These are phyloP conservation scores for Groenewaldozyma tartarivorans DNA, from an alignment of 805 yeast genomes.

Conservation along the genomic window DNA sequence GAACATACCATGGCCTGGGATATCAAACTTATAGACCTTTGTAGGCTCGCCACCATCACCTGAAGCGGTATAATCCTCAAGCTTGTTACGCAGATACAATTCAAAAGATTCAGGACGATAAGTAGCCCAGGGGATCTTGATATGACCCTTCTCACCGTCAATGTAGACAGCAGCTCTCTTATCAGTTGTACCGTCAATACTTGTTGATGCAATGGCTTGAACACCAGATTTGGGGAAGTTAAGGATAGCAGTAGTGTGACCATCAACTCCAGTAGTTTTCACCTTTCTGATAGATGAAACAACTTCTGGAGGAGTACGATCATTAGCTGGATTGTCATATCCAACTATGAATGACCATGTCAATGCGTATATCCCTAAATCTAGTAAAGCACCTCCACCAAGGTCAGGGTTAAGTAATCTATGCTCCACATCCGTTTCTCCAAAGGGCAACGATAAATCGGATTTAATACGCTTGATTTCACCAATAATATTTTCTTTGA, in stretches of 20 bases:
- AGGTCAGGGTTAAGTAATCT: conserved; percentile 36
- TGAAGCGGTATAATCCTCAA: conserved; percentile 1
- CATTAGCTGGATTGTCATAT: conserved; percentile 14
- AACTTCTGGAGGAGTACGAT: conserved; percentile 9
- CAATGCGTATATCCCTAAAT: conserved; percentile 44
- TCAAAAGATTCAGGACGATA: conserved; percentile 17
- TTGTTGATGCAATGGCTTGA: conserved; percentile 11
- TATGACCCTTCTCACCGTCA: conserved; percentile 12
- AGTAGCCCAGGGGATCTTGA: conserved; percentile 15
- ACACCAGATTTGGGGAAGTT: conserved; percentile 11
- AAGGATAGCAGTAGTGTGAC: conserved; percentile 9
- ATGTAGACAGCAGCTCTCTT: conserved; percentile 6
- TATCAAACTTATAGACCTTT: background rate
- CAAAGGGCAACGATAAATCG: conserved; percentile 23
- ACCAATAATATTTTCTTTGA: conserved; percentile 37
- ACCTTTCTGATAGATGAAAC: conserved; percentile 11
- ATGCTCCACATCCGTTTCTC: conserved; percentile 21
- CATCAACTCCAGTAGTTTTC: conserved; percentile 12
- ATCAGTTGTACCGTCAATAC: conserved; percentile 4
- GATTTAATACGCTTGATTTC: conserved; percentile 34
- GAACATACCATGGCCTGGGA: conserved; percentile 35
- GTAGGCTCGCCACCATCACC: conserved; percentile 1
- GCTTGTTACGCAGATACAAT: conserved; percentile 7
- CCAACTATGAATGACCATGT: conserved; percentile 28
- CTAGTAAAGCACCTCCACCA: conserved; percentile 51